phyloP scores from a whole-genome alignment of 306 rosid genomes.

The Trifolium subterraneum region DNA sequence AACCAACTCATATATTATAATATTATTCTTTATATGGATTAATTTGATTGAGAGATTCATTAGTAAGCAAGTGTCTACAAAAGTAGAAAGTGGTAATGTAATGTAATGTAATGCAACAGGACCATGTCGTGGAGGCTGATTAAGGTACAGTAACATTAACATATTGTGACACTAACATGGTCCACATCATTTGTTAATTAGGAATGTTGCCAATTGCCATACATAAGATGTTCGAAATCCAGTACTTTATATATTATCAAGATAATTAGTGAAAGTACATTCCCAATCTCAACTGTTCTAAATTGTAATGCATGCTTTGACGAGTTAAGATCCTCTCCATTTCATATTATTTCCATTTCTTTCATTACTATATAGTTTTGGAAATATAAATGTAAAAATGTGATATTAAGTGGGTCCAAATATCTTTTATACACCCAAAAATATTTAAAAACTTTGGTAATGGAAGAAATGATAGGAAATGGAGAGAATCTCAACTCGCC shows the following conservation, averaged over 20 bases:
- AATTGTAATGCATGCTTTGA: constrained; percentile 9
- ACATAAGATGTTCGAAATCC: constrained; percentile 12
- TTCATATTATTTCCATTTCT: no score
- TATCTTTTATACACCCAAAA: no score
- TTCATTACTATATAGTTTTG: no score
- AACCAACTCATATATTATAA: no score
- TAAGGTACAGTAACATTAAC: background rate
- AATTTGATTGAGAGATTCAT: constrained; percentile 6
- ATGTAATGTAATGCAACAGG: no score
- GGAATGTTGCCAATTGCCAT: constrained; percentile 8
- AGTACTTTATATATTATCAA: constrained; percentile 4
- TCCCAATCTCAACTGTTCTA: background rate
- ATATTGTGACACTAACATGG: background rate
- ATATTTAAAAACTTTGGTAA: no score
- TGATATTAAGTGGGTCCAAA: no score
- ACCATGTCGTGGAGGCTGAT: background rate
- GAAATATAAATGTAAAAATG: no score
- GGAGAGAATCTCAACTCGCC: no score
- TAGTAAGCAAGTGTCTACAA: constrained; percentile 7
- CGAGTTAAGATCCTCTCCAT: no score
- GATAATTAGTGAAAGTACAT: constrained; percentile 19
- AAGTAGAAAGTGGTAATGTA: constrained; percentile 15
- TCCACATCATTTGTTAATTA: constrained; percentile 19
- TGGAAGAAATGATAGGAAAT: no score
- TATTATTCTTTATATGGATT: no score